Evolutionary conservation across 2,329 filamentous ascomycete genomes (phyloP).

Genomic region (Sarocladium brachiariae): DNA sequence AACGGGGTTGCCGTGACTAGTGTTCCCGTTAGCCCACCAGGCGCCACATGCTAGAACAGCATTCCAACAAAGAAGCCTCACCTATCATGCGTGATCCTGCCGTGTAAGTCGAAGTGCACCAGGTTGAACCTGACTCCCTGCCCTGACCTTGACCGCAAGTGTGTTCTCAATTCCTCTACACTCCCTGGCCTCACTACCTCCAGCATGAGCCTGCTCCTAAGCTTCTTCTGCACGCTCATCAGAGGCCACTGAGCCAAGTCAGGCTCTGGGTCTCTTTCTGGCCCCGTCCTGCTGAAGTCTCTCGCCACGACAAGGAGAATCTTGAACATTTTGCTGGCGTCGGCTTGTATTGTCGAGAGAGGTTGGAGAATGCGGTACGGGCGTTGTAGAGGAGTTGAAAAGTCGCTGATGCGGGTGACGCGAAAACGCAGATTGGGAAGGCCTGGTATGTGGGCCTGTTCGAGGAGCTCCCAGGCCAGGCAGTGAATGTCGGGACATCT

Average conservation of each 20-base stretch:
- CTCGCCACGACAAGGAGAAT: constrained; percentile 22
- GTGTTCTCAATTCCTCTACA: constrained; percentile 18
- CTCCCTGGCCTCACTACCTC: constrained; percentile 20
- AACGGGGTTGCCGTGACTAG: constrained; percentile 15
- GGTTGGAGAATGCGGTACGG: constrained; percentile 11
- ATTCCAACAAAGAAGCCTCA: constrained; percentile 12
- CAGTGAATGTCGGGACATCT: constrained; percentile 17
- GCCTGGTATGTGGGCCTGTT: constrained; percentile 14
- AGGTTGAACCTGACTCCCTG: constrained; percentile 20
- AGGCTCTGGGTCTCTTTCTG: constrained; percentile 21
- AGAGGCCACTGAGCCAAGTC: constrained; percentile 23
- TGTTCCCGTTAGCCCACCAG: neutral
- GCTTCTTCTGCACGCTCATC: constrained; percentile 22
- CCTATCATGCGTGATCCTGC: constrained; percentile 19
- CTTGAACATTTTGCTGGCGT: constrained; percentile 15
- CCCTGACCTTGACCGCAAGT: constrained; percentile 15
- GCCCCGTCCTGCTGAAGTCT: constrained; percentile 19
- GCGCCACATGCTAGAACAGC: constrained; percentile 4
- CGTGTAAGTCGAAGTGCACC: constrained; percentile 23
- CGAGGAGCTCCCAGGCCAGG: constrained; percentile 23
- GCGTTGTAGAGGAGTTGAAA: constrained; percentile 12
- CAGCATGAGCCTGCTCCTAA: constrained; percentile 18
- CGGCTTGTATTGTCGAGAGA: constrained; percentile 16
- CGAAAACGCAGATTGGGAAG: constrained; percentile 17
- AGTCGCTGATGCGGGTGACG: constrained; percentile 20